Conservation (phyloP, 139 green algal genomes). For the Micractinium conductrix region DNA sequence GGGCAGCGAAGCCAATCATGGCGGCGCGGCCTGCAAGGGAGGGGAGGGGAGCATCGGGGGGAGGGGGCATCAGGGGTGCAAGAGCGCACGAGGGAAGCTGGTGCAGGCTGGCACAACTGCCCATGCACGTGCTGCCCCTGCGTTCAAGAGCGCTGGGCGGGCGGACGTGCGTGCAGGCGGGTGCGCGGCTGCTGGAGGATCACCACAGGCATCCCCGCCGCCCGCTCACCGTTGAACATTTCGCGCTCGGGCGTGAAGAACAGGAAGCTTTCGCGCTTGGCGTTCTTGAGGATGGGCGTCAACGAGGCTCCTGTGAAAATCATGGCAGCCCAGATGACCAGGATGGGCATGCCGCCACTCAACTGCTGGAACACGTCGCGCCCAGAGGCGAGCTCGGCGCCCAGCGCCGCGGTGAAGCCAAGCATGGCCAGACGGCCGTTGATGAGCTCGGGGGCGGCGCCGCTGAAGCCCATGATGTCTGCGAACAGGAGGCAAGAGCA, state of each 20-base stretch:
- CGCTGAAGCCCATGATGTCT: slow-evolving; percentile 57
- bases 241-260: slow-evolving; percentile 33
- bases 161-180: no score
- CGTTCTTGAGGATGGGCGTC: slow-evolving; percentile 41
- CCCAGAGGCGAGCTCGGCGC: slow-evolving; percentile 45
- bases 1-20: slow-evolving; percentile 63
- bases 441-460: slow-evolving; percentile 63
- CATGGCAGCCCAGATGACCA: neutral
- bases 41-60: no score
- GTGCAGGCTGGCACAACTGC: no score
- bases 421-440: slow-evolving; percentile 70
- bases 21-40: slow-evolving; percentile 43
- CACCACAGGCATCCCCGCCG: no score
- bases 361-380: slow-evolving; percentile 56
- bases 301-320: slow-evolving; percentile 34
- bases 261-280: slow-evolving; percentile 36
- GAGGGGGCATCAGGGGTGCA: no score
- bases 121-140: no score
- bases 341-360: no score
- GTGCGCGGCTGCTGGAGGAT: no score
- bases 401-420: slow-evolving; percentile 52
- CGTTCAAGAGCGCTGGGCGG: no score
- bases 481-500: no score
- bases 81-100: no score
- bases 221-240: neutral